Evolutionary conservation across 768 basidiomycete species (phyloP), one percentile per base, ranked within the genome.

Genomic region (Mrakia hoshinonis): DNA sequence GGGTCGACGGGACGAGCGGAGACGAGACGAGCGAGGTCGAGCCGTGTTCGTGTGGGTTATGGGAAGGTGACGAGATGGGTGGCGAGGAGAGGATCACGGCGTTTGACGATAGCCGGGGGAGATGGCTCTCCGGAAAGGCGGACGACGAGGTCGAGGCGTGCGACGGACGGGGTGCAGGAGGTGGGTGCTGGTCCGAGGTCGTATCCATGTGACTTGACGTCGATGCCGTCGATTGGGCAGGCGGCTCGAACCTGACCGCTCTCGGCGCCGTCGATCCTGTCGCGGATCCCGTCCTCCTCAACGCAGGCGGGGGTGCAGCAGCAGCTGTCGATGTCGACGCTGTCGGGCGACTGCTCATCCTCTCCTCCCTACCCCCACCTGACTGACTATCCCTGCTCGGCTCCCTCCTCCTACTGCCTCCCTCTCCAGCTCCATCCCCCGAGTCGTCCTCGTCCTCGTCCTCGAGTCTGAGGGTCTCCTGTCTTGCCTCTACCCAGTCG

Each of bases 401-500:
- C 22, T 58, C 43, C 18, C 24, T 54, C 55, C 55, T 31, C 26
- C 36, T 39, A 18, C 69, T 34, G 6, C 26, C 43, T 13, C 47
- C 34, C 22, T 24, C 54, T 18, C 24, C 68, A 12, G 38, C 60
- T 13, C 46, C 69, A 39, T 68, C 72, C 2, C 49, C 52, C 3
- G 24, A 26, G 3, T 34, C 48, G 9, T 51, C 69, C 1, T 70
- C 49, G 34, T 73, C 72, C 48, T 73, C 72, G 26, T 73, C 72
- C 49, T 73, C 72, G 26, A 61, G 67, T 46, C 67, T 31, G 9
- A 73, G 43, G 15, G 72, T 69, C 47, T 73, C 74, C 52, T 75
- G 75, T 31, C 75, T 55, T 2, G 75, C 75, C 54, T 76, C 75
- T 13, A 76, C 68, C 75, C 75, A 76, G 52, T 76, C 75, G 73